These are phyloP conservation scores for Thermochaetoides dissita DNA, from an alignment of 2,329 filamentous ascomycete genomes.

Conservation along the genomic window DNA sequence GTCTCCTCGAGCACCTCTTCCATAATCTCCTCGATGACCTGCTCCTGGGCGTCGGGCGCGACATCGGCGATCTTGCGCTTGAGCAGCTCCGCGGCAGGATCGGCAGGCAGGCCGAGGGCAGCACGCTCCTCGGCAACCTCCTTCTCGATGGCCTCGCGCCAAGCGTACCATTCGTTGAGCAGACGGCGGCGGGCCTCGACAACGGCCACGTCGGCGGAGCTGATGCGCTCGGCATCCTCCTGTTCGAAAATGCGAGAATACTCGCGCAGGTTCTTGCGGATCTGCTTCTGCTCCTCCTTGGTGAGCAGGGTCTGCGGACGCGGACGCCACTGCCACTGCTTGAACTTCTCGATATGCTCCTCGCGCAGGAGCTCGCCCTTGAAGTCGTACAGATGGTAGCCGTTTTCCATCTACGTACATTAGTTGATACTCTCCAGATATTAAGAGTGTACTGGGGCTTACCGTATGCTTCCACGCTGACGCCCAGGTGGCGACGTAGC, in stretches of 20 bases:
- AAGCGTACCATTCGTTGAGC: constrained; percentile 79
- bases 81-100: constrained; percentile 48
- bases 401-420: constrained; percentile 77
- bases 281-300: constrained; percentile 94
- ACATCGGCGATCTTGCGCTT: constrained; percentile 31
- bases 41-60: constrained; percentile 63
- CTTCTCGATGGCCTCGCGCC: constrained; percentile 60
- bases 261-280: constrained; percentile 96
- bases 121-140: constrained; percentile 60
- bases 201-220: constrained; percentile 84
- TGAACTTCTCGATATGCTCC: constrained; percentile 90
- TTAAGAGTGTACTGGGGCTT: constrained; percentile 28
- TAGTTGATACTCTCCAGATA: background rate
- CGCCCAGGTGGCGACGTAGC: constrained; percentile 86
- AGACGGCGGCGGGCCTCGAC: constrained; percentile 72
- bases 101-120: constrained; percentile 49
- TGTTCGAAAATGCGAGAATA: constrained; percentile 93
- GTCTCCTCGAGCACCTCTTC: constrained; percentile 74
- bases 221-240: constrained; percentile 84
- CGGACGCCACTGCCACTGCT: constrained; percentile 91
- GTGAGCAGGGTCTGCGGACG: constrained; percentile 79
- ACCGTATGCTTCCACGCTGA: constrained; percentile 93
- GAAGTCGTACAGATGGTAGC: constrained; percentile 97
- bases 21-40: constrained; percentile 72
- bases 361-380: constrained; percentile 78